Evolutionary conservation across 1,284 basidiomycete species (phyloP), one percentile per base, ranked within the genome.

Genomic region (Fomitiporia mediterranea): DNA sequence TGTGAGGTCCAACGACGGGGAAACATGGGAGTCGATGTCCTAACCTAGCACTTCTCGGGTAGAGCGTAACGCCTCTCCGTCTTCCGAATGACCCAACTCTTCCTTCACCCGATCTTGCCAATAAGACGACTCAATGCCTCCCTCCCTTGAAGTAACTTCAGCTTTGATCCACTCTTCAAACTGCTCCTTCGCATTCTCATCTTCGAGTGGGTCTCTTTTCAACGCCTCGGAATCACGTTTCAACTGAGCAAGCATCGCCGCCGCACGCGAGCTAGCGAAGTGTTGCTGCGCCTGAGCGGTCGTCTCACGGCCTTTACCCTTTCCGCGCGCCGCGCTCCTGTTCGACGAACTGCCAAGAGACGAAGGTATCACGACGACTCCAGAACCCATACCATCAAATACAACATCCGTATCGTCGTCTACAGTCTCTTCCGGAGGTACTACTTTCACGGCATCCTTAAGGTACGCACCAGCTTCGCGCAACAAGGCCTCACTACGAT

Each of bases 401-500:
- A 82, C 67, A 34, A 86, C 65, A 2, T 76, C 78, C 6, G 74
- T 69, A 6, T 67, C 65, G 15, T 66, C 67, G 5, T 66, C 70
- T 37, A 77, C 79, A 42, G 38, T 50, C 9, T 55, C 57, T 40
- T 88, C 84, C 0, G 93, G 93, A 0, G 94, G 94, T 7, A 97
- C 76, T 51, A 97, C 86, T 67, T 91, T 91, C 63, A 97, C 90
- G 9, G 91, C 92, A 50, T 94, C 91, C 56, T 83, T 82, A 30
- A 93, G 69, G 55, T 84, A 89, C 55, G 86, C 86, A 15, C 86
- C 80, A 4, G 90, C 86, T 62, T 86, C 84, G 62, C 80, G 86
- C 69, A 95, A 68, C 39, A 91, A 69, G 17, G 72, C 80, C 66
- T 93, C 91, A 62, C 88, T 86, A 70, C 84, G 86, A 62, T 86